Conservation (phyloP, 345 rosid genomes). For the Psidium guajava region DNA sequence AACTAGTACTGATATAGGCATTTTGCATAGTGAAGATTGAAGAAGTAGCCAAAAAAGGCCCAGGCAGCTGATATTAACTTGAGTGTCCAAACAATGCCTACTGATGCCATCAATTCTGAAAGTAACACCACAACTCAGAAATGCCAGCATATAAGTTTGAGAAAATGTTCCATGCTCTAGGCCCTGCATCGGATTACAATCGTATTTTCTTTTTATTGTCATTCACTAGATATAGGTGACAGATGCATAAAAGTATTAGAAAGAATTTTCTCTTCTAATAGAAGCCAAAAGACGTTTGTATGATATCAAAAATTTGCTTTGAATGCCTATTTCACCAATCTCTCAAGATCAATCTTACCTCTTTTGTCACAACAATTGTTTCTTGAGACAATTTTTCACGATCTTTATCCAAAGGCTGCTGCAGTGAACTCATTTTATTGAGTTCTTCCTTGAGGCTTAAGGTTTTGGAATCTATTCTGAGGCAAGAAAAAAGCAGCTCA, state of each 20-base stretch:
- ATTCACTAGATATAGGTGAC: not conserved
- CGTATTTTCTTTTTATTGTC: not conserved
- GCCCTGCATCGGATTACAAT: not conserved
- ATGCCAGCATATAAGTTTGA: not conserved
- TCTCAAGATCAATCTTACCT: constrained; percentile 34
- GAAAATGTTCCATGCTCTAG: not conserved
- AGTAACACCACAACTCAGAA: not conserved
- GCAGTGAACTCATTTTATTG: constrained; percentile 28
- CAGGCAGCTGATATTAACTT: not conserved
- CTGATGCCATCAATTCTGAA: not conserved
- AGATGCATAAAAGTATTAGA: not conserved
- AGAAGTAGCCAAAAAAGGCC: not conserved
- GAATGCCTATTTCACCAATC: not conserved
- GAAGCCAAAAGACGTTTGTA: not conserved
- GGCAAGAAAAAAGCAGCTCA: constrained; percentile 19
- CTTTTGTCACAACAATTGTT: constrained; percentile 20
- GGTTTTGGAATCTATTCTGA: constrained; percentile 93
- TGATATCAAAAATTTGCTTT: not conserved
- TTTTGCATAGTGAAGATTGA: not conserved
- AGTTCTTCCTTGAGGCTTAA: constrained; percentile 49
- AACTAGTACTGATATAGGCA: not conserved
- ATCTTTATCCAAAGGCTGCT: constrained; percentile 18
- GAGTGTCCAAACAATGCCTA: not conserved
- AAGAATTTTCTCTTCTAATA: not conserved
- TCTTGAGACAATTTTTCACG: constrained; percentile 24